phyloP scores from a whole-genome alignment of 345 rosid genomes.

The Gossypium ekmanianum region DNA sequence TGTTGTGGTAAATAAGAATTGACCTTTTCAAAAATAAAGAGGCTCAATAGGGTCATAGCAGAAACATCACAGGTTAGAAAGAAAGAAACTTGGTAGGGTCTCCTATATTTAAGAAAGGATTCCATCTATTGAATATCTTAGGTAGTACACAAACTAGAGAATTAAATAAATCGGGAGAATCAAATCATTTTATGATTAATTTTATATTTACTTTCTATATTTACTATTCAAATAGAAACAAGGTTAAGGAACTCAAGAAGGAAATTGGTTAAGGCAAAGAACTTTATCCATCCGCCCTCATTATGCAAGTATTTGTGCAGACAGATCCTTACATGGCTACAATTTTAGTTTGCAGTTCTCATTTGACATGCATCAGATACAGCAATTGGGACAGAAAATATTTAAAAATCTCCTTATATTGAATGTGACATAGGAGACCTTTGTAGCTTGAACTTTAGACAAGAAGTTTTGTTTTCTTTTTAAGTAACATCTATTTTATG shows the following conservation, averaged over 20 bases:
- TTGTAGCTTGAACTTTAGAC: neutral
- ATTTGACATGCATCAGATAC: neutral
- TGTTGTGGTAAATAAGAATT: neutral
- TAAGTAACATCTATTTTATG: constrained; percentile 4
- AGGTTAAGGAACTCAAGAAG: neutral
- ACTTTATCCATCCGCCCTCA: neutral
- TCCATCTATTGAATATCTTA: neutral
- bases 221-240: neutral
- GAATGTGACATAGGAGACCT: neutral
- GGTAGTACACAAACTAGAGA: neutral
- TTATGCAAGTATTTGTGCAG: neutral
- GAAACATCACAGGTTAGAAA: neutral
- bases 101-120: neutral
- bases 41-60: neutral
- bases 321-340: neutral
- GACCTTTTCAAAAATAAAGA: neutral
- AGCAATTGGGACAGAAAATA: neutral
- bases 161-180: neutral
- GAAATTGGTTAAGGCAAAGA: neutral
- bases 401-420: neutral
- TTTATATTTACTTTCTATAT: neutral
- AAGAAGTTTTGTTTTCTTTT: constrained; percentile 3
- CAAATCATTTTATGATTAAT: neutral
- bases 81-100: neutral
- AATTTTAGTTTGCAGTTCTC: neutral